These are phyloP conservation scores for Xanthoconium separans DNA, from an alignment of 1,284 basidiomycete genomes.

Conservation along the genomic window DNA sequence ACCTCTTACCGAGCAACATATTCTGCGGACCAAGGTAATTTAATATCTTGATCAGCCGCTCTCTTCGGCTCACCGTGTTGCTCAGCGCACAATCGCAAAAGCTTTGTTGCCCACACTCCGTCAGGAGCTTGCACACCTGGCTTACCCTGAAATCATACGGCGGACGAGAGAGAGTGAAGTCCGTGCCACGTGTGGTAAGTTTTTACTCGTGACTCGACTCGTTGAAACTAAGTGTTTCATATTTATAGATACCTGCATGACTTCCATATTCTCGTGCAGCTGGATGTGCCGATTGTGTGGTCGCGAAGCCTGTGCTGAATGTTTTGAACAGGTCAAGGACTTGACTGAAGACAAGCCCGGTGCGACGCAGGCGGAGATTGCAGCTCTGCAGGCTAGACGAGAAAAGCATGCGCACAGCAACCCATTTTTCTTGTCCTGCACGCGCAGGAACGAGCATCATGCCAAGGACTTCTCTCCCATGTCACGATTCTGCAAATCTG, in stretches of 20 bases:
- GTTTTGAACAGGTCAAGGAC: conserved; percentile 70
- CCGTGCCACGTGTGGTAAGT: conserved; percentile 80
- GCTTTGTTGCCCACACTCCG: conserved; percentile 69
- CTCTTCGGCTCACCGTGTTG: conserved; percentile 9
- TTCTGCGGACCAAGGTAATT: conserved; percentile 59
- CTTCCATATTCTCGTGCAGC: conserved; percentile 85
- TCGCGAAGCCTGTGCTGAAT: conserved; percentile 85
- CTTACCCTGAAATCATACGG: conserved; percentile 60
- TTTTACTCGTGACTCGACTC: conserved; percentile 2
- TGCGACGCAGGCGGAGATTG: conserved; percentile 47
- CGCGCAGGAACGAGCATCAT: conserved; percentile 64
- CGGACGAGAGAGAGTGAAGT: conserved; percentile 76
- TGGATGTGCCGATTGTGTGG: conserved; percentile 92
- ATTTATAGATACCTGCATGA: conserved; percentile 82
- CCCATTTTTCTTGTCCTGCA: conserved; percentile 73
- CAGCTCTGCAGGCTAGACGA: conserved; percentile 47
- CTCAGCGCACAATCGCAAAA: conserved; percentile 63
- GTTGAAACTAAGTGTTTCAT: conserved; percentile 6
- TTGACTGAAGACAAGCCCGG: conserved; percentile 54
- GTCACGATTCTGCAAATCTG: conserved; percentile 68
- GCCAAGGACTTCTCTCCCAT: conserved; percentile 75
- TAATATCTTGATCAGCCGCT: conserved; percentile 5
- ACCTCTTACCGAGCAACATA: conserved; percentile 45
- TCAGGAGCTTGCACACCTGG: conserved; percentile 68
- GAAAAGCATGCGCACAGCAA: conserved; percentile 65